Conservation (phyloP, 352 stramenopile species). For the Phytophthora pini region DNA sequence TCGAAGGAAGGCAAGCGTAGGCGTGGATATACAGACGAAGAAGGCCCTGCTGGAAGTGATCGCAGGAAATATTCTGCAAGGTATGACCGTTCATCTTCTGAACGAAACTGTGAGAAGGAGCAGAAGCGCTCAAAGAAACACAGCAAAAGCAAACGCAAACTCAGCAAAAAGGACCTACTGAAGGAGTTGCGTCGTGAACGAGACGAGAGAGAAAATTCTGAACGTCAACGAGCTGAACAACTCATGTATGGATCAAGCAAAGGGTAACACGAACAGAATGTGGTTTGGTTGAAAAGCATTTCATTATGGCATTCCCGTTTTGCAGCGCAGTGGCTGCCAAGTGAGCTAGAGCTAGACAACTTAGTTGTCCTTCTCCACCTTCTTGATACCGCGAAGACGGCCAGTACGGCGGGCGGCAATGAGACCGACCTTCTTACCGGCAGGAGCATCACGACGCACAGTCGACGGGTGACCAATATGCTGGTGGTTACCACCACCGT, state of each 20-base stretch:
- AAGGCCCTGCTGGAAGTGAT: constrained; percentile 32
- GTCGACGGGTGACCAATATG: constrained; percentile 99
- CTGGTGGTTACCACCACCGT: constrained; percentile 99
- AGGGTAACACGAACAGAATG: not conserved
- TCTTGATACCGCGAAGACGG: constrained; percentile 98
- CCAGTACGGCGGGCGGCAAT: constrained; percentile 98
- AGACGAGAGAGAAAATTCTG: constrained; percentile 37
- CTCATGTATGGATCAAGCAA: constrained; percentile 29
- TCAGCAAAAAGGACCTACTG: constrained; percentile 31
- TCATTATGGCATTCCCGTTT: constrained; percentile 63
- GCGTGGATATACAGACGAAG: constrained; percentile 14
- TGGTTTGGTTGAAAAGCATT: constrained; percentile 39
- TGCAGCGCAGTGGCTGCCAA: constrained; percentile 15
- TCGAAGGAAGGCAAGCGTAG: not conserved
- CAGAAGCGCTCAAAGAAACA: constrained; percentile 18
- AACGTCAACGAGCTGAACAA: constrained; percentile 38
- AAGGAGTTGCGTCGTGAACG: constrained; percentile 53
- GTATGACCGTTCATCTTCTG: constrained; percentile 34
- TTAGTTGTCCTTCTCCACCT: constrained; percentile 94
- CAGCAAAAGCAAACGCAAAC: constrained; percentile 20
- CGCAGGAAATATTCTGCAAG: constrained; percentile 38
- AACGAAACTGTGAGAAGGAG: not conserved
- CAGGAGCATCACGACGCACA: constrained; percentile 92
- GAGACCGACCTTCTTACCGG: constrained; percentile 99
- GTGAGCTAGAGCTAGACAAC: constrained; percentile 33